Evolutionary conservation across 1,284 basidiomycete genomes (phyloP).

Genomic region (Xerocomus nothofagi): DNA sequence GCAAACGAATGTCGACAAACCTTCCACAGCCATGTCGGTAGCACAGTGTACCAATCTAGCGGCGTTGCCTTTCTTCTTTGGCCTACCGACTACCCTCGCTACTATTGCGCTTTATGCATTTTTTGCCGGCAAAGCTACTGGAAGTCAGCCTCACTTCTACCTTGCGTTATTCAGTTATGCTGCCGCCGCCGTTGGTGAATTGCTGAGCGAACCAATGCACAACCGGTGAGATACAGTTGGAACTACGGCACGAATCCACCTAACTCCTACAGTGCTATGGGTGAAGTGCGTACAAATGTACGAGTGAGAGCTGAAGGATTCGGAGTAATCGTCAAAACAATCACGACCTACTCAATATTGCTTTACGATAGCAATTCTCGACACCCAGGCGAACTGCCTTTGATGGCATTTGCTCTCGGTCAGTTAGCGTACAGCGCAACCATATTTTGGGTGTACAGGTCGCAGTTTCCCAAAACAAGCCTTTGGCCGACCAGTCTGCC

Average conservation of each 20-base stretch:
- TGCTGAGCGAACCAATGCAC: conserved; percentile 83
- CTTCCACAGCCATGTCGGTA: conserved; percentile 8
- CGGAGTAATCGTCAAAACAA: conserved; percentile 74
- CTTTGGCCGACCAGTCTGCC: conserved; percentile 30
- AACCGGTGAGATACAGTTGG: conserved; percentile 51
- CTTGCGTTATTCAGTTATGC: conserved; percentile 70
- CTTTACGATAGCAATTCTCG: conserved; percentile 41
- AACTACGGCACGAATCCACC: conserved; percentile 7
- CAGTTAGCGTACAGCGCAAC: conserved; percentile 70
- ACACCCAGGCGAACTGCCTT: conserved; percentile 46
- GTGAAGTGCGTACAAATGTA: conserved; percentile 60
- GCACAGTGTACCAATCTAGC: conserved; percentile 48
- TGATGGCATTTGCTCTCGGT: conserved; percentile 82
- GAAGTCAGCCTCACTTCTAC: conserved; percentile 63
- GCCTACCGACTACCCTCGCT: conserved; percentile 51
- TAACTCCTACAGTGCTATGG: conserved; percentile 55
- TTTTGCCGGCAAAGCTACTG: conserved; percentile 51
- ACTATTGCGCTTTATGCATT: conserved; percentile 50
- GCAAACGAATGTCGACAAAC: conserved; percentile 13
- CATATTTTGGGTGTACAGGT: conserved; percentile 40
- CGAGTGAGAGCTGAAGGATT: conserved; percentile 82
- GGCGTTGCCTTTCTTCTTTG: conserved; percentile 57
- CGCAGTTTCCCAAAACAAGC: conserved; percentile 27
- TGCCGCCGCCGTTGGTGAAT: conserved; percentile 70
- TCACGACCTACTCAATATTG: conserved; percentile 68